Evolutionary conservation across 169 alveolate genomes (phyloP).

Genomic region (Plasmodium knowlesi): DNA sequence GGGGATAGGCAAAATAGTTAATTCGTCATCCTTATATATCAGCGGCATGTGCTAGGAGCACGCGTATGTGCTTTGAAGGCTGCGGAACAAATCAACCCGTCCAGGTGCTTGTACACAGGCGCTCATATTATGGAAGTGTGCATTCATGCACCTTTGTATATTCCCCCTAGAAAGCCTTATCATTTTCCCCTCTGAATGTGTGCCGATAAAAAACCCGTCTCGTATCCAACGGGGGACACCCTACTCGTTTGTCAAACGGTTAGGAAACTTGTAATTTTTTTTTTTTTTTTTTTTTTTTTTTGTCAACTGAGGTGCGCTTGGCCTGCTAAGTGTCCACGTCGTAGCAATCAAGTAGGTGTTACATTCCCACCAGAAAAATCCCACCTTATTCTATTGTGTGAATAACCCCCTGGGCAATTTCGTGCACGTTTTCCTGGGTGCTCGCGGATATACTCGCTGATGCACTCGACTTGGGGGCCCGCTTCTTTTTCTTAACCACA

Average conservation of each 20-base stretch:
- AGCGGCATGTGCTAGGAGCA: background rate
- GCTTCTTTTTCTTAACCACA: conserved; percentile 2
- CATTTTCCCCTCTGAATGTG: background rate
- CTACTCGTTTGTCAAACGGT: background rate
- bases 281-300: background rate
- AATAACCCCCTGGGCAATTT: background rate
- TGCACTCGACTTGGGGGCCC: background rate
- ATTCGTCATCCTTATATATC: background rate
- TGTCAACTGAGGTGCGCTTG: background rate
- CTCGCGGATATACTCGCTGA: background rate
- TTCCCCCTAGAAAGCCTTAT: background rate
- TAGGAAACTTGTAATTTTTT: background rate
- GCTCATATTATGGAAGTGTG: too few relatives aligned
- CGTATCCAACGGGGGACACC: background rate
- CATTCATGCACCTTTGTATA: background rate
- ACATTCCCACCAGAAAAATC: background rate
- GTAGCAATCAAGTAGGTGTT: background rate
- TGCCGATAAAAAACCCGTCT: background rate
- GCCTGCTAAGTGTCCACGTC: background rate
- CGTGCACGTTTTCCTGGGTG: background rate
- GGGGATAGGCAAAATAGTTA: background rate
- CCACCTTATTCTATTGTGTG: background rate
- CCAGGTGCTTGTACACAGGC: background rate
- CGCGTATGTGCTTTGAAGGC: too few relatives aligned
- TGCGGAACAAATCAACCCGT: too few relatives aligned